phyloP scores from a whole-genome alignment of 148 eudicot species.

The Gaultheria prostrata region DNA sequence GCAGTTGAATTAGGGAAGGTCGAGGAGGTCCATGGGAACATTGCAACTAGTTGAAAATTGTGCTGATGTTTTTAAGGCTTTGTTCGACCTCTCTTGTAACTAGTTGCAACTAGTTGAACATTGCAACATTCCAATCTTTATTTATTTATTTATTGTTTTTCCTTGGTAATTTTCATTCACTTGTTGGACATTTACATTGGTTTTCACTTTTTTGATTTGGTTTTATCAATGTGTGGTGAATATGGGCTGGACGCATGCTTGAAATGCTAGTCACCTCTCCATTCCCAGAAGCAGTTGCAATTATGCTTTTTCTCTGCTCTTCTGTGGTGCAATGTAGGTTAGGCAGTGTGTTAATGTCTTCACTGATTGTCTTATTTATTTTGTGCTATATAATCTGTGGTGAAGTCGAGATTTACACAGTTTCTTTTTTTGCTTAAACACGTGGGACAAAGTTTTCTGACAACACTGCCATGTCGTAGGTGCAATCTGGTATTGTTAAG shows the following conservation, averaged over 20 bases:
- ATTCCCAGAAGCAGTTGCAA: background rate
- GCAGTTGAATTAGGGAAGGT: background rate
- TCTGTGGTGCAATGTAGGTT: background rate
- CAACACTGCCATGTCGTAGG: conserved; percentile 36
- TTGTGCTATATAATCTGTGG: background rate
- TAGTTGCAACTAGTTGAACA: too few species aligned
- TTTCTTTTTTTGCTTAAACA: background rate
- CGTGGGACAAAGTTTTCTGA: conserved; percentile 8
- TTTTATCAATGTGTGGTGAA: background rate
- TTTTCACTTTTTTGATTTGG: background rate
- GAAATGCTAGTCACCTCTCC: background rate
- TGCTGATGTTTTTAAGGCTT: background rate
- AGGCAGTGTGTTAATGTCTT: background rate
- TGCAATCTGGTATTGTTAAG: conserved; percentile 69
- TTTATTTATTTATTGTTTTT: background rate
- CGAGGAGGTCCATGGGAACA: background rate
- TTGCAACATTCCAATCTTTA: too few species aligned
- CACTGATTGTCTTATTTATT: background rate
- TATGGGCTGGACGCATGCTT: background rate
- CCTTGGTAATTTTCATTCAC: background rate
- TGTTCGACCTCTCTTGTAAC: background rate
- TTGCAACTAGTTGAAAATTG: background rate
- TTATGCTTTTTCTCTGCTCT: background rate
- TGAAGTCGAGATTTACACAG: background rate
- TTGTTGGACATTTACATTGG: too few species aligned